Evolutionary conservation across 75 land plant species (phyloP), one percentile per base, ranked within the genome.

Genomic region (Picea sitchensis): DNA sequence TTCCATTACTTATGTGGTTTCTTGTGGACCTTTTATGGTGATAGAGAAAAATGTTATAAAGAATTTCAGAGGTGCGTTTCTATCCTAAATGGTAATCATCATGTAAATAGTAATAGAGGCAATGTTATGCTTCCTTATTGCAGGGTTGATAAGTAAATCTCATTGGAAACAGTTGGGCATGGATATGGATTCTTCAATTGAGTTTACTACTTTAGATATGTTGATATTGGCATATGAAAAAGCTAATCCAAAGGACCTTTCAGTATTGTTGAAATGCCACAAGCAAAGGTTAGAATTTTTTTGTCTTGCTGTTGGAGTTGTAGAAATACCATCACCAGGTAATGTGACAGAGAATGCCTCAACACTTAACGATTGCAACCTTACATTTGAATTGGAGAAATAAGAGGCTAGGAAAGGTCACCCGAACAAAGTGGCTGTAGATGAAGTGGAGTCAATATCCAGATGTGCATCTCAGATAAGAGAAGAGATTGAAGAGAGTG

Each of bases 1-100:
- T 97, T 90, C 82, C 88, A 81, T 79, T 97, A 95, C 95, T 71
- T 95, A 74, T 89, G 91, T 86, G 99, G 92, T 26, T 78, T 82
- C 57, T 71, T 90, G 31, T 90, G 91, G 63, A 75, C 83, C 47
- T 89, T 69, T 36, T 87, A 88, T 31, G 90, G 88, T 51, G 83
- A 86, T 78, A 91, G 88, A 80, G 88, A 74, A 89, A 90, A 93
- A 78, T 95, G 93, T 26, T 65, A 64, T 77, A 77, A 85, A 83
- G 94, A 95, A 58, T 90, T 96, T 73, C 68, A 67, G 51, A 82
- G 85, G 71, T 86, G 92, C 23, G 83, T 88, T 61, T 80, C 75
- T 11, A 76, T 97, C 58, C 79, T 97, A 59, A 78, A 74, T 62
- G 79, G 85, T 75, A 60, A 56, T 47, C 78, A 73, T 14, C 61